Conservation (phyloP, 306 rosid species). For the Ormosia emarginata region DNA sequence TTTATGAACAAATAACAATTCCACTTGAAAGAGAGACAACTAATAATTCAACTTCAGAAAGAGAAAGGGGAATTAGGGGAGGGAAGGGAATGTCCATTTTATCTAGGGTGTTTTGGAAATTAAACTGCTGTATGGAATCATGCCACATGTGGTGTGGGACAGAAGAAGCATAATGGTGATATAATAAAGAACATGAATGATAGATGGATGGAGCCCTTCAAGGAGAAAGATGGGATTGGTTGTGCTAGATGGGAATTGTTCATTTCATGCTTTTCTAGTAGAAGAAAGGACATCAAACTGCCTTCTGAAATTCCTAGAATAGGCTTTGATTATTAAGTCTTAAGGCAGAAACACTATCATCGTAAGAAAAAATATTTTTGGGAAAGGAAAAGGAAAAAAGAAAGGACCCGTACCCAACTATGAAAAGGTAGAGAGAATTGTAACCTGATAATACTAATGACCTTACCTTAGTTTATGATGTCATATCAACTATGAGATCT, state of each 20-base stretch:
- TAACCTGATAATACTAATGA: neutral
- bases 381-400: neutral
- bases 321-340: conserved; percentile 22
- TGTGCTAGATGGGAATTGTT: conserved; percentile 15
- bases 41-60: conserved; percentile 12
- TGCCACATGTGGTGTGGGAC: conserved; percentile 20
- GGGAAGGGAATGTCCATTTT: neutral
- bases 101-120: conserved; percentile 7
- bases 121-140: neutral
- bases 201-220: neutral
- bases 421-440: neutral
- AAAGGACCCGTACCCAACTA: neutral
- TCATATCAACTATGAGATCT: conserved; percentile 21
- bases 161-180: conserved; percentile 16
- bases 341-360: neutral
- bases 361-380: neutral
- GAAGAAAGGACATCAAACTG: conserved; percentile 16
- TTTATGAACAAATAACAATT: conserved; percentile 1
- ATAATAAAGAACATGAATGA: conserved; percentile 12
- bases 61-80: neutral
- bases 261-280: conserved; percentile 26
- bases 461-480: conserved; percentile 25
- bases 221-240: conserved; percentile 27
- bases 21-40: conserved; percentile 15
- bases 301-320: conserved; percentile 28